phyloP scores from a whole-genome alignment of 2,329 filamentous ascomycete genomes.

The Fusarium gaditjirri region DNA sequence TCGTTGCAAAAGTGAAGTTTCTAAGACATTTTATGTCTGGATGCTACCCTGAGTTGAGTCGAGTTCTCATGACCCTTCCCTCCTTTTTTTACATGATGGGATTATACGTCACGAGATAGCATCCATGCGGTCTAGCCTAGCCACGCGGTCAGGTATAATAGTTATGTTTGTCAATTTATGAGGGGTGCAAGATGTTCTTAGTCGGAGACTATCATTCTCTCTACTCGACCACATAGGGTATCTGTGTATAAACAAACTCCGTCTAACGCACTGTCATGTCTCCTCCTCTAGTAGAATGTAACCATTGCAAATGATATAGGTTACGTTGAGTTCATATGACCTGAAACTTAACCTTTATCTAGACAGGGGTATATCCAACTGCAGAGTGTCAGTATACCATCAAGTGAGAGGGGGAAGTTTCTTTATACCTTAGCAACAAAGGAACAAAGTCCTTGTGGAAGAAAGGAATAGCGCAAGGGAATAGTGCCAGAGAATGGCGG shows the following conservation, averaged over 20 bases:
- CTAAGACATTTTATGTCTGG: slow-evolving; percentile 17
- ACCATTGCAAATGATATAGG: neutral
- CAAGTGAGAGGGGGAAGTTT: no score
- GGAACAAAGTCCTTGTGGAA: neutral
- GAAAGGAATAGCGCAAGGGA: neutral
- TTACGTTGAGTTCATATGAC: neutral
- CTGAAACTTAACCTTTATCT: neutral
- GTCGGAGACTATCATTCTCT: slow-evolving; percentile 10
- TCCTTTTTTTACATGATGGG: neutral
- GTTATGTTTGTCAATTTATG: neutral
- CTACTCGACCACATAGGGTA: neutral
- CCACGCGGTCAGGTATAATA: neutral
- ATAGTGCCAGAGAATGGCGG: neutral
- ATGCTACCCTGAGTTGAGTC: slow-evolving; percentile 11
- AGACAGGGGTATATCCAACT: slow-evolving; percentile 23
- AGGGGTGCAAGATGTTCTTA: neutral
- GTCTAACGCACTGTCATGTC: neutral
- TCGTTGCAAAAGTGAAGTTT: neutral
- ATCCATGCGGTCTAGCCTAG: neutral
- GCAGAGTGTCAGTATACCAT: neutral
- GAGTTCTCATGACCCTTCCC: slow-evolving; percentile 9
- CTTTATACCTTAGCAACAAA: slow-evolving; percentile 8
- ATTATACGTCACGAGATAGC: slow-evolving; percentile 14
- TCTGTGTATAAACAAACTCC: neutral
- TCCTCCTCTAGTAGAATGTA: neutral